Evolutionary conservation across 768 basidiomycete species (phyloP).

Genomic region (Auricularia auricula-judae): DNA sequence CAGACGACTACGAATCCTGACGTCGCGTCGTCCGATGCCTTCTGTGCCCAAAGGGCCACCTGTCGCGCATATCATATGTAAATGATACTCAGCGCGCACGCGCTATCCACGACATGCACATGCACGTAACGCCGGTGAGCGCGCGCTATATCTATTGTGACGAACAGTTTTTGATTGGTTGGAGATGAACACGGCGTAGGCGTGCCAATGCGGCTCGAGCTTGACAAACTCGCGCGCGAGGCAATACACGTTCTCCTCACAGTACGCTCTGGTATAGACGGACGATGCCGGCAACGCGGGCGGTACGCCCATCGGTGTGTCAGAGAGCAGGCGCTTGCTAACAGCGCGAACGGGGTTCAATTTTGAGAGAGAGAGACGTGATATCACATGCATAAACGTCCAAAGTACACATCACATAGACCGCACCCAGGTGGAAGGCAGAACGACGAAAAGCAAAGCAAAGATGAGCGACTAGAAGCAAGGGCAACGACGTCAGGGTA

Average conservation of each 20-base stretch:
- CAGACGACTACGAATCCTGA: slow-evolving; percentile 37
- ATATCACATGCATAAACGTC: background rate
- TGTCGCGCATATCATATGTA: slow-evolving; percentile 16
- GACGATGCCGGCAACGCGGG: background rate
- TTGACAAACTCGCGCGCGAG: slow-evolving; percentile 35
- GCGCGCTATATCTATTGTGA: background rate
- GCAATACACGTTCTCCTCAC: slow-evolving; percentile 66
- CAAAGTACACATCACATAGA: background rate
- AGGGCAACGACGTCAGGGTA: background rate
- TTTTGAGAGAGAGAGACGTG: background rate
- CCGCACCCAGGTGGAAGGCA: background rate
- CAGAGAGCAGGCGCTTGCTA: background rate
- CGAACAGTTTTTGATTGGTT: slow-evolving; percentile 48
- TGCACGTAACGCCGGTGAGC: background rate
- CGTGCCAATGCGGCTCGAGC: slow-evolving; percentile 32
- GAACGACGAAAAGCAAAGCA: background rate
- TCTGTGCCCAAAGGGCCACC: slow-evolving; percentile 61
- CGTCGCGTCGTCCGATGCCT: slow-evolving; percentile 23
- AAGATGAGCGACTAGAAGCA: background rate
- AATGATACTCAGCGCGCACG: background rate
- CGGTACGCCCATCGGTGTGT: background rate
- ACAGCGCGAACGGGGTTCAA: background rate
- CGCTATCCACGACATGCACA: background rate
- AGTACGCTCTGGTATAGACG: slow-evolving; percentile 50
- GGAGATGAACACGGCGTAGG: slow-evolving; percentile 52